Evolutionary conservation across 768 basidiomycete species (phyloP).

Genomic region (Hygrocybe punicea): DNA sequence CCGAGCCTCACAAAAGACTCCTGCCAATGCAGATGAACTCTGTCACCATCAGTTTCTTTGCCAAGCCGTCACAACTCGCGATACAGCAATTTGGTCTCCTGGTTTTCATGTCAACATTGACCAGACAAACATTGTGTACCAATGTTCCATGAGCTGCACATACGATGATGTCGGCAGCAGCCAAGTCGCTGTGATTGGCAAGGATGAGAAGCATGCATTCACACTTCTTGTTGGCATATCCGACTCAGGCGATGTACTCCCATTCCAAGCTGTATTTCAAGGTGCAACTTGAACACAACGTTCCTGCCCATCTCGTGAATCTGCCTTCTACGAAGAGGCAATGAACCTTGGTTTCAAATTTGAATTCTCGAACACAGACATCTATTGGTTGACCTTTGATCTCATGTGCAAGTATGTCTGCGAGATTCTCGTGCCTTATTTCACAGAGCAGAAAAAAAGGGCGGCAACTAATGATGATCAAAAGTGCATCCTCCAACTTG

Average conservation of each 20-base stretch:
- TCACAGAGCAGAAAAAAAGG: conserved; percentile 8
- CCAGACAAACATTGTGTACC: conserved; percentile 33
- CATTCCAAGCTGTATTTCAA: conserved; percentile 34
- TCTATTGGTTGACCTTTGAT: conserved; percentile 29
- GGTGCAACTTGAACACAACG: conserved; percentile 25
- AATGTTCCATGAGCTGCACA: conserved; percentile 25
- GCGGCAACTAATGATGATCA: conserved; percentile 19
- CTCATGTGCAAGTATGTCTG: conserved; percentile 18
- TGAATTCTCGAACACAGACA: conserved; percentile 18
- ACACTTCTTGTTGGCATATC: conserved; percentile 32
- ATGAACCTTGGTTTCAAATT: conserved; percentile 15
- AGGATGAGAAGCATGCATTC: conserved; percentile 40
- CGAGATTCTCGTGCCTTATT: conserved; percentile 22
- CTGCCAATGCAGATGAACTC: conserved; percentile 17
- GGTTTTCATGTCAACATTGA: conserved; percentile 33
- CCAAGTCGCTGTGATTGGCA: conserved; percentile 33
- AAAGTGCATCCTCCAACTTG: conserved; percentile 26
- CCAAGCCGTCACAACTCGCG: conserved; percentile 8
- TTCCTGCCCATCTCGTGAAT: conserved; percentile 15
- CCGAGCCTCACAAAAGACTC: conserved; percentile 32
- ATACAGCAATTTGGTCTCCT: conserved; percentile 13
- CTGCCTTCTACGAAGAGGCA: conserved; percentile 20
- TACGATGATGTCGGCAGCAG: conserved; percentile 14
- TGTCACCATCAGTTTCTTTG: conserved; percentile 10
- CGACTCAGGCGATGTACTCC: conserved; percentile 24